Evolutionary conservation across 148 eudicot genomes (phyloP).

Genomic region (Chenopodium formosanum): DNA sequence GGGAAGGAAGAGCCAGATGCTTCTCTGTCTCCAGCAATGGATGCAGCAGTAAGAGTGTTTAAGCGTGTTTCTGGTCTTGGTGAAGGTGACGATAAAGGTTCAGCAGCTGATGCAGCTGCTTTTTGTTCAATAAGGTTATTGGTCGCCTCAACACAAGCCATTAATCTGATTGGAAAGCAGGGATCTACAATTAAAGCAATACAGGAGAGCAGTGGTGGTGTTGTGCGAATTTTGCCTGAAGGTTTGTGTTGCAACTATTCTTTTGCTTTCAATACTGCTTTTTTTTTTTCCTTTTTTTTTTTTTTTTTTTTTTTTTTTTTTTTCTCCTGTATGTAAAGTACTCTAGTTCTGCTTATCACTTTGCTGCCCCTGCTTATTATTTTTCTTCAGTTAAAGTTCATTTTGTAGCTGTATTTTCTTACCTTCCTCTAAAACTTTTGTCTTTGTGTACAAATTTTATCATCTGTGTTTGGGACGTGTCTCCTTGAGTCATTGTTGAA

Average conservation of each 20-base stretch:
- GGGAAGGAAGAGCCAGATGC: conserved; percentile 52
- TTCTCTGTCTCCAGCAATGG: conserved; percentile 48
- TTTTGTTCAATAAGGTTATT: conserved; percentile 42
- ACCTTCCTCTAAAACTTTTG: neutral
- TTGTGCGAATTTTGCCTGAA: conserved; percentile 66
- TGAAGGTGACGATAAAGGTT: conserved; percentile 30
- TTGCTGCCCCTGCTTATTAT: neutral
- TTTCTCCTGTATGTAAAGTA: neutral
- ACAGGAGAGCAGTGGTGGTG: conserved; percentile 75
- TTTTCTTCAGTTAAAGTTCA: neutral
- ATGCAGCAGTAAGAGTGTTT: conserved; percentile 44
- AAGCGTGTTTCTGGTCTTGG: conserved; percentile 38
- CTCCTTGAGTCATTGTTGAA: neutral
- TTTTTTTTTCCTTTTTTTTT: neutral
- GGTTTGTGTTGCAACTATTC: conserved; percentile 37
- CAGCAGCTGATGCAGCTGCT: conserved; percentile 35
- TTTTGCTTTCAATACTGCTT: neutral
- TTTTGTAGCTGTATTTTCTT: neutral
- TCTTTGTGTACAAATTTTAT: neutral
- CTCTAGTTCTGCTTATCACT: neutral
- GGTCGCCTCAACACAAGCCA: conserved; percentile 42
- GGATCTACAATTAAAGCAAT: conserved; percentile 43
- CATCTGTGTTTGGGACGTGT: neutral
- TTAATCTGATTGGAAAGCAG: conserved; percentile 43
- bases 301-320: neutral